Evolutionary conservation across 371 early-diverging fungal genomes (phyloP), one percentile per base, ranked within the genome.

Genomic region (Mucor mucedo): DNA sequence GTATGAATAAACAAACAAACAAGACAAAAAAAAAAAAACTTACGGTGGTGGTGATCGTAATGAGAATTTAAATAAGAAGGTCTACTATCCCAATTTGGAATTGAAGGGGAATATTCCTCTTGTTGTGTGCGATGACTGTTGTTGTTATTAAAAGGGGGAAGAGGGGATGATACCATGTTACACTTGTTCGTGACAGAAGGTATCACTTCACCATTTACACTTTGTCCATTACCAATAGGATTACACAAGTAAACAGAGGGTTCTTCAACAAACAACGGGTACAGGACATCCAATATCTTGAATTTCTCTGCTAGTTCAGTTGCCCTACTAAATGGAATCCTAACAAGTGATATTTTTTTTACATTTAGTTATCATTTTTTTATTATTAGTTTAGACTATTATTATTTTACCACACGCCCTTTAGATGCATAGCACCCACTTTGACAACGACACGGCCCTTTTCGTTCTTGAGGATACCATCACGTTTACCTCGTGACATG

Each of bases 401-500:
- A 6, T 30, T 48, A 9, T 67, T 78, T 75, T 78, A 84, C 93
- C 94, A 93, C 52, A 93, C 94, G n/a, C 94, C 94, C 68, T 93
- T 93, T 35, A 93, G 79, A 63, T 90, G 89, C 93, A 93, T 93
- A 2, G 93, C 88, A 16, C 94, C 94, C 3, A 89, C 90, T 69
- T 93, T 93, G 56, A 93, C 89, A 6, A 93, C 94, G 21, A 86
- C 85, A 52, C 94, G 82, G 16, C 90, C 93, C 66, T 88, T 89
- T 68, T 93, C 94, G 61, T 91, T 90, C 75, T 93, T 93, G 35
- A 93, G 80, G 53, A 93, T 93, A 16, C 92, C 91, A 65, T 93
- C 94, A n/a, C 94, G 84, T 72, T 91, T 91, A 57, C 94, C 94
- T 21, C 94, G 87, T 55, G 94, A 89, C 93, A 93, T 92, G 55